Evolutionary conservation across 306 rosid genomes (phyloP), one percentile per base, ranked within the genome.

Genomic region (Echinosophora koreensis): DNA sequence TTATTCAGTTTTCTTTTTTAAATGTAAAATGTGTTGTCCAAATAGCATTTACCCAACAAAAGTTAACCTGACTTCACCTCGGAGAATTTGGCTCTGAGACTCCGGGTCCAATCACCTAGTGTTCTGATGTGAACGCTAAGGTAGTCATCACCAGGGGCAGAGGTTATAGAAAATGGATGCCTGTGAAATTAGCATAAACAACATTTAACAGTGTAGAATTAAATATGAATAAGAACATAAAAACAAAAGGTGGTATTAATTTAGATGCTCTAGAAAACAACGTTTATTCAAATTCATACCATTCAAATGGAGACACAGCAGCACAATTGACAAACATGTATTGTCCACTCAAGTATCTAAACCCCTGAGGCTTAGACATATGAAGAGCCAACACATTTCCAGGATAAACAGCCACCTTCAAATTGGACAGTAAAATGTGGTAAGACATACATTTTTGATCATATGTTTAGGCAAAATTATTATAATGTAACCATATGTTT

Each of bases 151-250:
- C 90, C 88, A 10, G 94, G 94, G 51, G 94, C 87, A 0, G 94
- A 90, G 79, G 91, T 87, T 77, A 90, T 84, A 70, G 91, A 90
- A 81, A 90, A 90, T 54, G 94, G 94, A 70, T 90, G 94, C 94
- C 94, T 90, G 86, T 54, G 9, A 52, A n/a, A 30, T 2, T 2
- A 44, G 7, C 50, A 77, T 67, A 54, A 69, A 70, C 72, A 83
- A 61, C 7, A 27, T 47, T 28, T 34, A 17, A 41, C 17, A 17
- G 0, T 30, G 8, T 3, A 55, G 67, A 66, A 70, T 22, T 12
- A 22, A 59, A 62, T 5, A 69, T 9, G 2, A 81, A 14, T 2
- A 50, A 66, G 27, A 49, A 51, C n/a, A 37, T 8, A 6, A 34
- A 32, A 13, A 8, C 3, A 11, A 41, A n/a, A 13, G 22, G 41